Evolutionary conservation across 495 filamentous ascomycete species (phyloP), one percentile per base, ranked within the genome.

Genomic region (Echria macrotheca): DNA sequence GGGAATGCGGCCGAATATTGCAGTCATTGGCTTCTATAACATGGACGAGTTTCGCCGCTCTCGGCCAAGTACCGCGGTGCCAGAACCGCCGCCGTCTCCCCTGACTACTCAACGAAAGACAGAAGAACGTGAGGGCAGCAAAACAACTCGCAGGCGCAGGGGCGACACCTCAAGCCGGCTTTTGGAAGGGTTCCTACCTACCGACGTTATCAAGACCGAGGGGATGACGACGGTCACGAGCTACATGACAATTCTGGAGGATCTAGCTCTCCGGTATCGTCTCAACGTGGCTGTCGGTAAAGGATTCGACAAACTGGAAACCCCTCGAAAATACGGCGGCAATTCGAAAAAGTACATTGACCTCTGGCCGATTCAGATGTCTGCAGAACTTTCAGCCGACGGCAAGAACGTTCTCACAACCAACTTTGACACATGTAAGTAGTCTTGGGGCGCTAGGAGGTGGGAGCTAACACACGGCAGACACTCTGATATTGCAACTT

Each of bases 1-100:
- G n/a, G 89, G 89, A 7, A 94, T 95, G 89, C 65, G 89, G 40
- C 89, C 89, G 1, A 94, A 95, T 56, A 93, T 95, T 49, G 87
- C 85, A 10, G 76, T 95, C 21, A 58, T 86, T 41, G 83, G 83
- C 9, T 83, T 85, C 59, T 86, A 81, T 59, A 86, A 86, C 57
- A 72, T 94, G 45, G 83, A 86, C 36, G 86, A 91, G 38, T 75
- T 84, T 39, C 76, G 84, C 36, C 58, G 71, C 33, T 74, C 74
- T 6, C 21, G 59, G 64, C 69, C 67, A 5, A 22, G 58, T 2
- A 51, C 67, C 28, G 55, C 65, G 8, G 58, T 70, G 9, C 67
- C 62, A 1, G 60, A 68, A 31, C 45, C 63, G 3, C 63, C 68
- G 5, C 21, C 49, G 2, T 56, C 58, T 1, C 57, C 61, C 1